Percentiles rank a stretch among this genome's conserved stretches.
phyloP scores from a whole-genome alignment of 495 filamentous ascomycete species.

The Tuber borchii region DNA sequence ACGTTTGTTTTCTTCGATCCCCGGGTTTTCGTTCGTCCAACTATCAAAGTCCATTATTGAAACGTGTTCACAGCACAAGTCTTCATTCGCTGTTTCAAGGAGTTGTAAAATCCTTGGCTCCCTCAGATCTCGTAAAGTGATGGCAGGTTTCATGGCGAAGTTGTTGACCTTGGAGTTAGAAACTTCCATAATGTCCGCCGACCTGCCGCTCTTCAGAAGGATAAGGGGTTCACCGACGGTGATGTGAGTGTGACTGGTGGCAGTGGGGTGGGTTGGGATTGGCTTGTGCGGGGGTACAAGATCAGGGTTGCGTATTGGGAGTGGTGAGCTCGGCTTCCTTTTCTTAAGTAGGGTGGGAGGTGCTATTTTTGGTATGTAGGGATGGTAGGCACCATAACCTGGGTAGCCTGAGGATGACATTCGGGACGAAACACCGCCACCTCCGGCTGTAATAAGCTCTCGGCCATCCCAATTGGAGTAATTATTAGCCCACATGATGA shows the following conservation, averaged over 20 bases:
- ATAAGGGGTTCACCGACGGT: too few species aligned
- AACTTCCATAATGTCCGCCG: too few species aligned
- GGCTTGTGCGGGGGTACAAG: not conserved
- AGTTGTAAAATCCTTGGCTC: not conserved
- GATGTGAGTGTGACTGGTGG: conserved; percentile 35
- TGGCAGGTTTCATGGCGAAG: not conserved
- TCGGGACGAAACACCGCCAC: not conserved
- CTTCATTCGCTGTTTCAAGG: not conserved
- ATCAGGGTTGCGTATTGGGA: not conserved
- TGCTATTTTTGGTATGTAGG: not conserved
- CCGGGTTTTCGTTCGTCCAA: not conserved
- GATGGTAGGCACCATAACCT: not conserved
- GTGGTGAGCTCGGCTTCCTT: not conserved
- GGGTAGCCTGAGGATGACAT: not conserved
- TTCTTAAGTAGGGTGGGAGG: not conserved
- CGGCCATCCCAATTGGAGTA: not conserved
- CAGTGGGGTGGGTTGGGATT: not conserved
- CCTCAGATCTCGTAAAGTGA: not conserved
- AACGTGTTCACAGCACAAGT: not conserved
- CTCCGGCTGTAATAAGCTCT: not conserved
- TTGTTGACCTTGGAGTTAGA: too few species aligned
- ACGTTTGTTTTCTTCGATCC: not conserved
- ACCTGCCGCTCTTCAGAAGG: too few species aligned
- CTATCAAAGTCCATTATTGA: not conserved
- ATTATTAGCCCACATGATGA: not conserved